Percentiles rank a stretch among this genome's conserved stretches.
These are phyloP conservation scores for Trichoderma afroharzianum DNA, from an alignment of 2,329 filamentous ascomycete species.

Conservation along the genomic window DNA sequence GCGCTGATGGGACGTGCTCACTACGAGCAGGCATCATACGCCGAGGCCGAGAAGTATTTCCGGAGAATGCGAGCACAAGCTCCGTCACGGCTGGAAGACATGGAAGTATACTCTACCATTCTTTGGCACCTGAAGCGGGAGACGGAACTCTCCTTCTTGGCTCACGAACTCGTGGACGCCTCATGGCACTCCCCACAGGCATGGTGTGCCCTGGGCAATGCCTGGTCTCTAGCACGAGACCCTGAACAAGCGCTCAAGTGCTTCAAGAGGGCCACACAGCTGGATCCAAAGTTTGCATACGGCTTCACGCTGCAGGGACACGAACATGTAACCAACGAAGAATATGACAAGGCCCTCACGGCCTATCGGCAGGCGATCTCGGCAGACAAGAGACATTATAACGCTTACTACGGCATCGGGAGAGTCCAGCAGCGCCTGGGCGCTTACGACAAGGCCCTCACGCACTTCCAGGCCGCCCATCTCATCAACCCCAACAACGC, in stretches of 20 bases:
- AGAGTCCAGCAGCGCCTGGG: constrained; percentile 85
- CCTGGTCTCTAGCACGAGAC: constrained; percentile 86
- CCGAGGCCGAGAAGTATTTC: constrained; percentile 84
- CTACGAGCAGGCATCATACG: constrained; percentile 85
- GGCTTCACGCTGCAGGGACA: constrained; percentile 94
- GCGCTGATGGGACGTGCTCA: constrained; percentile 86
- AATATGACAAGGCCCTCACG: constrained; percentile 89
- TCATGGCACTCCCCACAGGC: constrained; percentile 89
- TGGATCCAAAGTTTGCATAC: constrained; percentile 89
- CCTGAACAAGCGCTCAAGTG: constrained; percentile 92
- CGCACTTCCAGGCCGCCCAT: constrained; percentile 84
- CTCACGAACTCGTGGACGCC: constrained; percentile 82
- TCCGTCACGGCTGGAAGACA: constrained; percentile 82
- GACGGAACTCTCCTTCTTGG: constrained; percentile 84
- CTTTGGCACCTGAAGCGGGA: constrained; percentile 97
- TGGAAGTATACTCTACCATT: constrained; percentile 98
- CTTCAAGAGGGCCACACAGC: constrained; percentile 89
- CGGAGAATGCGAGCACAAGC: constrained; percentile 72
- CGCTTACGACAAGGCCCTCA: constrained; percentile 85
- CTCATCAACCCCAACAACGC: constrained; percentile 91
- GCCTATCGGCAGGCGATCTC: constrained; percentile 83
- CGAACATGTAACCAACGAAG: constrained; percentile 92
- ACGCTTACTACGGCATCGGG: constrained; percentile 92
- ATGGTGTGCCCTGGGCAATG: constrained; percentile 94
- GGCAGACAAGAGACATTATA: constrained; percentile 87